Conservation (phyloP, 805 yeast species). For the Helenozyma rhizophorensis region DNA sequence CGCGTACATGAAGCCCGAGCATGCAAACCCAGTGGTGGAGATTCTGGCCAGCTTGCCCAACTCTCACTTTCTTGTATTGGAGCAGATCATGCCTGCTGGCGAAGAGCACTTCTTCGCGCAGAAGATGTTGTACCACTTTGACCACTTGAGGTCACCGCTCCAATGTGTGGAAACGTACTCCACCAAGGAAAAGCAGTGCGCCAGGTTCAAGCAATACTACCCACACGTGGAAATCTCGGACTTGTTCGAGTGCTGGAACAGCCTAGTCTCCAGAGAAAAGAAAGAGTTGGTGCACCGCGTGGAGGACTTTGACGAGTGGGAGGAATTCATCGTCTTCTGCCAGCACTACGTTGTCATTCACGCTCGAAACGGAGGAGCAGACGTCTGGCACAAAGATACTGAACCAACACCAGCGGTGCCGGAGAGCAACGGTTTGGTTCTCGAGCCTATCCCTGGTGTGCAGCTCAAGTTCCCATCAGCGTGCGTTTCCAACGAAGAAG, state of each 20-base stretch:
- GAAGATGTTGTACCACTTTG: slow-evolving; percentile 71
- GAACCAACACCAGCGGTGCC: no score
- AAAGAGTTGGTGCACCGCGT: slow-evolving; percentile 42
- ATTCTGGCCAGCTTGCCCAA: slow-evolving; percentile 43
- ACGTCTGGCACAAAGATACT: background rate
- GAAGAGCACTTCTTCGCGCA: slow-evolving; percentile 61
- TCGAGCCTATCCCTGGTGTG: background rate
- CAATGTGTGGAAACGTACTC: slow-evolving; percentile 60
- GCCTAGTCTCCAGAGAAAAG: slow-evolving; percentile 32
- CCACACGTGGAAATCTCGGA: slow-evolving; percentile 47
- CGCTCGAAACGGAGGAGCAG: slow-evolving; percentile 42
- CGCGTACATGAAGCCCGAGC: slow-evolving; percentile 68
- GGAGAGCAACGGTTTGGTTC: background rate
- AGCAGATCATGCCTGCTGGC: slow-evolving; percentile 69
- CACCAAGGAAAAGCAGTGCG: slow-evolving; percentile 42
- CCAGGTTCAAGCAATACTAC: slow-evolving; percentile 50
- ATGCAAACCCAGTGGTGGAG: slow-evolving; percentile 58
- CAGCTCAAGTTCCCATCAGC: slow-evolving; percentile 44
- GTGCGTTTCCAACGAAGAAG: slow-evolving; percentile 13
- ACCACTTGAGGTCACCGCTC: slow-evolving; percentile 61
- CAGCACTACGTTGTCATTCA: slow-evolving; percentile 72
- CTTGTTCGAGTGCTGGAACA: slow-evolving; percentile 55
- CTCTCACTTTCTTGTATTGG: slow-evolving; percentile 62
- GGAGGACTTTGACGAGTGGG: slow-evolving; percentile 81
- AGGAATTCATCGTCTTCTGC: slow-evolving; percentile 69